These are phyloP conservation scores for Cladosporium austrohemisphaericum DNA, from an alignment of 2,329 filamentous ascomycete genomes.

Conservation along the genomic window DNA sequence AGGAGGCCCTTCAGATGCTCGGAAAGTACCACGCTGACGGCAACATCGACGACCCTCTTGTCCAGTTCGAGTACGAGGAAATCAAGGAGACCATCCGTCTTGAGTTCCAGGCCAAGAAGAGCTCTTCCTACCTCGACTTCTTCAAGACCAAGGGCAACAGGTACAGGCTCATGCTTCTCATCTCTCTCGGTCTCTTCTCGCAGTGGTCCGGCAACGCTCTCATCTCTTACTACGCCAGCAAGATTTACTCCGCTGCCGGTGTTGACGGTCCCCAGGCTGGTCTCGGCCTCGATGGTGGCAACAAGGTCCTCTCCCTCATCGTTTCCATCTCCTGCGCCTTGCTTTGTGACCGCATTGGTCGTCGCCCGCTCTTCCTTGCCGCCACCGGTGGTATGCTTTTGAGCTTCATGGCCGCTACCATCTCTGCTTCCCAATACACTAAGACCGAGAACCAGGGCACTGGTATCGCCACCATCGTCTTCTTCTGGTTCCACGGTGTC, in stretches of 20 bases:
- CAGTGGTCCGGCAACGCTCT: constrained; percentile 54
- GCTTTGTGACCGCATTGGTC: constrained; percentile 31
- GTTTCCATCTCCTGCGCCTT: constrained; percentile 49
- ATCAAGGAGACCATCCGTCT: constrained; percentile 61
- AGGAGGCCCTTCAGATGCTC: constrained; percentile 40
- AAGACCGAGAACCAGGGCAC: constrained; percentile 32
- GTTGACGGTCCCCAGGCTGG: constrained; percentile 30
- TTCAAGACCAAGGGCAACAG: constrained; percentile 52
- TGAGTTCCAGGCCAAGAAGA: constrained; percentile 37
- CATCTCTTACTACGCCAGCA: constrained; percentile 37
- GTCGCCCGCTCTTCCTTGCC: constrained; percentile 29
- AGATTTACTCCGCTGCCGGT: constrained; percentile 29
- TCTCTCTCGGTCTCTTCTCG: constrained; percentile 51
- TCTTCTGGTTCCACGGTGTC: constrained; percentile 50
- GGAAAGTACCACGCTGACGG: constrained; percentile 62
- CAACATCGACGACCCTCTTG: constrained; percentile 55
- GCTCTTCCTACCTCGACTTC: constrained; percentile 56
- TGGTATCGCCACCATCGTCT: constrained; percentile 47
- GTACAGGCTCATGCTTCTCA: constrained; percentile 48
- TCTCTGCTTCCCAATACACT: constrained; percentile 12
- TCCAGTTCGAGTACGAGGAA: constrained; percentile 64
- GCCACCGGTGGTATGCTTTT: constrained; percentile 37
- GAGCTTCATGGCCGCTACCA: constrained; percentile 30
- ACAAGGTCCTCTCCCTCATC: constrained; percentile 56
- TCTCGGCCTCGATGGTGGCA: constrained; percentile 47